Evolutionary conservation across 2,329 filamentous ascomycete genomes (phyloP).

Genomic region (Bipolaris bicolor): DNA sequence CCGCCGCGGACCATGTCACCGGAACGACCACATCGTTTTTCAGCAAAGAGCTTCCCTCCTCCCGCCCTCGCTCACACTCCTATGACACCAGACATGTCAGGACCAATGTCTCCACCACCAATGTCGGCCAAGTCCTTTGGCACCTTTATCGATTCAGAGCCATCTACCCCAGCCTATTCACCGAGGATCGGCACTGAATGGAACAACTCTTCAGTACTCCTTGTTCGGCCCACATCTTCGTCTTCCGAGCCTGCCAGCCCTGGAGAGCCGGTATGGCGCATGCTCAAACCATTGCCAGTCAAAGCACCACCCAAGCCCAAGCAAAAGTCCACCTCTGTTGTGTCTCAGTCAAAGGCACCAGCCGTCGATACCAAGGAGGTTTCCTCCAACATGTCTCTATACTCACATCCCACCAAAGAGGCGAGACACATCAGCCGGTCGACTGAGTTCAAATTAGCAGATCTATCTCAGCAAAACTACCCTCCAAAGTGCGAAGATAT

Average conservation of each 20-base stretch:
- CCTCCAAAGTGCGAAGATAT: constrained; percentile 22
- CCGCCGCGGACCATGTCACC: constrained; percentile 35
- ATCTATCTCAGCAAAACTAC: constrained; percentile 23
- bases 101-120: constrained; percentile 39
- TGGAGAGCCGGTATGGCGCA: constrained; percentile 42
- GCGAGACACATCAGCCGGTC: constrained; percentile 5
- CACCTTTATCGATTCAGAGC: constrained; percentile 47
- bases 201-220: constrained; percentile 35
- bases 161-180: constrained; percentile 47
- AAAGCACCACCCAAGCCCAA: constrained; percentile 16
- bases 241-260: constrained; percentile 35
- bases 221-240: constrained; percentile 40
- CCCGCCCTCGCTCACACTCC: constrained; percentile 23
- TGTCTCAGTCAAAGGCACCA: constrained; percentile 15
- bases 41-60: constrained; percentile 25
- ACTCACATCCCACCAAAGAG: constrained; percentile 26
- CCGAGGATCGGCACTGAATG: constrained; percentile 37
- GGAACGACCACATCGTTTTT: constrained; percentile 40
- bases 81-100: constrained; percentile 32
- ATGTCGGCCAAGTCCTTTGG: constrained; percentile 46
- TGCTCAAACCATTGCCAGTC: constrained; percentile 34
- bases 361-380: constrained; percentile 13
- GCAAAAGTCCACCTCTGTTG: constrained; percentile 2
- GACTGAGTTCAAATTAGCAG: constrained; percentile 14
- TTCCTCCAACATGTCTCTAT: constrained; percentile 7